These are phyloP conservation scores for Xylaria acuta DNA, from an alignment of 495 filamentous ascomycete species.

Conservation along the genomic window DNA sequence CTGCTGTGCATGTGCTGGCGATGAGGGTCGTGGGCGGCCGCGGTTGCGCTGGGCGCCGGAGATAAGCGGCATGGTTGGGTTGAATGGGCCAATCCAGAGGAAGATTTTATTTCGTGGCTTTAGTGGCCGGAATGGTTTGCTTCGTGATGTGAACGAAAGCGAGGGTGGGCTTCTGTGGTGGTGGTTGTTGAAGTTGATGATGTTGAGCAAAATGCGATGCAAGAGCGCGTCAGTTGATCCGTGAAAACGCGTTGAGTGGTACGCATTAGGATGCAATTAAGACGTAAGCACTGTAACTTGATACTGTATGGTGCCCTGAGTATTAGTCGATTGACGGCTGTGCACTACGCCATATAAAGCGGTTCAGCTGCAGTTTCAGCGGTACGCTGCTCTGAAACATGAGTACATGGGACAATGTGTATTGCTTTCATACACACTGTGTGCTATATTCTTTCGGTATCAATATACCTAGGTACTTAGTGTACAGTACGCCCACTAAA, in stretches of 20 bases:
- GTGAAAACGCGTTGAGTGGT: slow-evolving; percentile 18
- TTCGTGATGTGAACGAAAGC: background rate
- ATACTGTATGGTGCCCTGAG: background rate
- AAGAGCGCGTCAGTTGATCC: background rate
- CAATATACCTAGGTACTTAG: no score
- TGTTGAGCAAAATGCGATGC: background rate
- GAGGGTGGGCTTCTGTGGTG: background rate
- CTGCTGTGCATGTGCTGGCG: slow-evolving; percentile 26
- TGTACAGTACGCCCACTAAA: no score
- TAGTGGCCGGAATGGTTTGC: background rate
- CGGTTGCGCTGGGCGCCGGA: slow-evolving; percentile 28
- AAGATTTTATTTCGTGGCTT: background rate
- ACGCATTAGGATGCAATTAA: background rate
- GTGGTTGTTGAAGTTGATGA: background rate
- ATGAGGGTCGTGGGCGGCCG: slow-evolving; percentile 23
- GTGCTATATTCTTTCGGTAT: background rate
- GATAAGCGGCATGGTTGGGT: slow-evolving; percentile 19
- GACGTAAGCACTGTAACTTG: background rate
- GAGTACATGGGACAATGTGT: background rate
- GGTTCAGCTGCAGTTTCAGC: background rate
- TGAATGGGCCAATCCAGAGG: background rate
- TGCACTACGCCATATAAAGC: background rate
- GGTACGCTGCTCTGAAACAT: background rate
- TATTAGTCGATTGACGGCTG: background rate
- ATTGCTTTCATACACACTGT: background rate